phyloP scores from a whole-genome alignment of 1,139 yeast species.

The Suhomyces bolitotheri region DNA sequence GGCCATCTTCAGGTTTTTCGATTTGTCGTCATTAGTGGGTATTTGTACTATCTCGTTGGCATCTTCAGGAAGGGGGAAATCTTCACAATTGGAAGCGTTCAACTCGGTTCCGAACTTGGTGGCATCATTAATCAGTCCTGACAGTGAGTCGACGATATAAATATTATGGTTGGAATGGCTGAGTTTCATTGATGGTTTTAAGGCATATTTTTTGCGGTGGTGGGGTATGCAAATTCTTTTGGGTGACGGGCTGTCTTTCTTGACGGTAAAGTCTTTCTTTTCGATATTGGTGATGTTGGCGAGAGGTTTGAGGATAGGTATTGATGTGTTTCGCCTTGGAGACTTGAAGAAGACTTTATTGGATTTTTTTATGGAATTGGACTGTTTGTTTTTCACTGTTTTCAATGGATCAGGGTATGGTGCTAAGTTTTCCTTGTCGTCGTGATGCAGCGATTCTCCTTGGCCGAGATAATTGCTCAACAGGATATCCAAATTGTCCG shows the following conservation, averaged over 20 bases:
- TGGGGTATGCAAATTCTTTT: conserved; percentile 47
- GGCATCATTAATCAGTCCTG: conserved; percentile 67
- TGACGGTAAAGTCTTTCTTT: conserved; percentile 17
- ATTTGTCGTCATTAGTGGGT: conserved; percentile 52
- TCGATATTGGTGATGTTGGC: conserved; percentile 25
- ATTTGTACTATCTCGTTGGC: conserved; percentile 64
- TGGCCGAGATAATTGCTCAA: conserved; percentile 28
- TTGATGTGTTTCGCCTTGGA: conserved; percentile 22
- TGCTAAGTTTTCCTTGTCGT: conserved; percentile 38
- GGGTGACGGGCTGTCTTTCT: conserved; percentile 26
- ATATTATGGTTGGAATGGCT: conserved; percentile 34
- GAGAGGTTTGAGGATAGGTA: conserved; percentile 36
- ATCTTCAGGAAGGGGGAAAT: conserved; percentile 63
- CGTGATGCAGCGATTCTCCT: conserved; percentile 13
- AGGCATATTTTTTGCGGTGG: conserved; percentile 26
- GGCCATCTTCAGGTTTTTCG: conserved; percentile 42
- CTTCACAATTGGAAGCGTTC: conserved; percentile 62
- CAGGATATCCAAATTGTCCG: conserved; percentile 32
- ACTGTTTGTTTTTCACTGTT: conserved; percentile 20
- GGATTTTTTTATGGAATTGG: conserved; percentile 26
- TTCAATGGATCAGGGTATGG: conserved; percentile 33
- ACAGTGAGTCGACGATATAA: conserved; percentile 65
- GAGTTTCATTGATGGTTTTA: conserved; percentile 44
- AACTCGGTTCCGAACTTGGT: conserved; percentile 76
- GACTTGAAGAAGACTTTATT: conserved; percentile 24